phyloP scores from a whole-genome alignment of 108 stramenopile genomes.

The Cyclotella atomus region DNA sequence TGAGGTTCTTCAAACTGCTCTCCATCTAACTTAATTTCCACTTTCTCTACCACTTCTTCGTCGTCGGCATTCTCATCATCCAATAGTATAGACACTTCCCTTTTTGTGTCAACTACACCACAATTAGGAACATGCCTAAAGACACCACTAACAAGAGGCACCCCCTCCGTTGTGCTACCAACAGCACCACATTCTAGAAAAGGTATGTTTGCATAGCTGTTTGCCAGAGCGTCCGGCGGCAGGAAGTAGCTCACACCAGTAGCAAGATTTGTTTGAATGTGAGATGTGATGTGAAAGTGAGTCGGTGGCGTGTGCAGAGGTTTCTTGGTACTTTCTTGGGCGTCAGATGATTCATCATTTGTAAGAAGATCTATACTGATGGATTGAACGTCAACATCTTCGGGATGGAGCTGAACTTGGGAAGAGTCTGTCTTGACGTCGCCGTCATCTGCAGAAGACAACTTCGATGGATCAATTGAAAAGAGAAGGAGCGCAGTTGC shows the following conservation, averaged over 20 bases:
- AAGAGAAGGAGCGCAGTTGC: too few species aligned
- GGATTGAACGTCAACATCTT: too few species aligned
- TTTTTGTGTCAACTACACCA: neutral
- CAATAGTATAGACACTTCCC: neutral
- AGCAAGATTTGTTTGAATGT: constrained; percentile 47
- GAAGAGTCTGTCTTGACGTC: too few species aligned
- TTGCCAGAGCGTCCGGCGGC: constrained; percentile 6
- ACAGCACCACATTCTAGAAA: constrained; percentile 52
- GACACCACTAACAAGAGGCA: constrained; percentile 31
- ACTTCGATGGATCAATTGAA: too few species aligned
- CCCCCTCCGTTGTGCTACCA: constrained; percentile 30
- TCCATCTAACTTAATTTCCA: constrained; percentile 2
- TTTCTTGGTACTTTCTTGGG: neutral
- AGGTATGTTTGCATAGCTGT: constrained; percentile 31
- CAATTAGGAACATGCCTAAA: constrained; percentile 34
- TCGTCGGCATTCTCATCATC: neutral
- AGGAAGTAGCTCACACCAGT: constrained; percentile 43
- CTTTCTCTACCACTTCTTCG: neutral
- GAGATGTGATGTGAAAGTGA: constrained; percentile 39
- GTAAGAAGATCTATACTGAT: too few species aligned
- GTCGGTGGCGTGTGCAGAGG: constrained; percentile 38
- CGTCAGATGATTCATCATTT: too few species aligned
- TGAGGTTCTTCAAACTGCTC: constrained; percentile 1
- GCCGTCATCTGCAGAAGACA: too few species aligned
- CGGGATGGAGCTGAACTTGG: too few species aligned